Evolutionary conservation across 1,139 yeast species (phyloP), one percentile per base, ranked within the genome.

Genomic region (Pichia sp.): DNA sequence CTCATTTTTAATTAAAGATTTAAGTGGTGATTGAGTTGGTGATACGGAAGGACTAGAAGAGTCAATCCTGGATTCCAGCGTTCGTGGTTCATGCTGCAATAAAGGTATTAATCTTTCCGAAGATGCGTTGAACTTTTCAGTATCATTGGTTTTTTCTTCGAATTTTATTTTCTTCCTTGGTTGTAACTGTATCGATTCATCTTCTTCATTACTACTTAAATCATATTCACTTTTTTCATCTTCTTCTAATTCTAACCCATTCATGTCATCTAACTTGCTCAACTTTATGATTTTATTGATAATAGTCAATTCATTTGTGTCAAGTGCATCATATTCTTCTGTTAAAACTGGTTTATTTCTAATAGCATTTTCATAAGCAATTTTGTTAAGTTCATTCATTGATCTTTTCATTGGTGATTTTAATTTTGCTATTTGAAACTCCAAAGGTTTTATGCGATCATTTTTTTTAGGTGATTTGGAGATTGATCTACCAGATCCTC

Each of bases 291-390:
- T 71, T 44, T 59, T 57, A 49, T 78, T 80, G 0, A 84, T 83
- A 34, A 80, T 58, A 3, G 60, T 62, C 18, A 63, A 56, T 39
- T 80, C 85, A 42, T 72, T 70, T 12, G 65, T 67, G 9, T 62
- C 68, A 7, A 64, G 63, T 7, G 67, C 73, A 26, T 69, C 77
- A 20, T 66, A 68, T 5, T 39, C 65, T 70, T 61, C 38, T 66
- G 59, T 38, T 61, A 62, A 66, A 59, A 2, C 66, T 61, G 39
- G 30, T 40, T 48, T 62, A 56, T 54, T 48, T 15, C 43, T 45
- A 29, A 68, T 61, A 0, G 85, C 81, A 53, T 76, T 62, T 53
- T 72, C 73, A 24, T 77, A 63, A 0, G 85, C 85, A 7, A 80
- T 70, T 43, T 60, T 61, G 52, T 79, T 77, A 46, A 76, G 56